Evolutionary conservation across 345 rosid species (phyloP).

Genomic region (Citrus maxima): DNA sequence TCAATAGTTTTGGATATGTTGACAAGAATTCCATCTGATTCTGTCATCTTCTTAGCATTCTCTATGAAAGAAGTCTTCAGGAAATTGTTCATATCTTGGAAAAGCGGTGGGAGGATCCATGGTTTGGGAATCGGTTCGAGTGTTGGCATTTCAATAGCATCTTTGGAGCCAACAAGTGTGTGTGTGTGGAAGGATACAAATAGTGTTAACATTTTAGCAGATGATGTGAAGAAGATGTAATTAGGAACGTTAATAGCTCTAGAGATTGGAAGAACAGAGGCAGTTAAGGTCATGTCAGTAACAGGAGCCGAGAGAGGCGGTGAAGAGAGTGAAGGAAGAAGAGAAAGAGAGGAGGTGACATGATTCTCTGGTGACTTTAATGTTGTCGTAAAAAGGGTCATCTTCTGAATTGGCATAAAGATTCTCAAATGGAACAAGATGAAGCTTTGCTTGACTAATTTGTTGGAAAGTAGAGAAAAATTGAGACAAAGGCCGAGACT

Average conservation of each 20-base stretch:
- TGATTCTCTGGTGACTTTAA: conserved; percentile 23
- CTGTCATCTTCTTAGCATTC: conserved; percentile 21
- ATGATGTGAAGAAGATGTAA: conserved; percentile 40
- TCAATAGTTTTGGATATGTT: conserved; percentile 23
- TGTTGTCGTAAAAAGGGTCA: conserved; percentile 36
- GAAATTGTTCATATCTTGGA: neutral
- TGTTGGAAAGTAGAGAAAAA: conserved; percentile 29
- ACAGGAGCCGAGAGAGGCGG: conserved; percentile 32
- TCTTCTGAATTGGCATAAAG: neutral
- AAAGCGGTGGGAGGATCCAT: conserved; percentile 25
- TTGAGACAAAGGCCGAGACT: conserved; percentile 19
- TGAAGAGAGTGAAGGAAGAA: conserved; percentile 25
- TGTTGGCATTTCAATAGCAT: conserved; percentile 13
- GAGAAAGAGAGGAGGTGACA: conserved; percentile 24
- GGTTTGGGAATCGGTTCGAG: conserved; percentile 21
- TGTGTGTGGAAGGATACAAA: conserved; percentile 26
- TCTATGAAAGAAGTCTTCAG: conserved; percentile 12
- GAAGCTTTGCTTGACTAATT: conserved; percentile 13
- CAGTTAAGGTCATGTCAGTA: conserved; percentile 36
- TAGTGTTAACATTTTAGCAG: conserved; percentile 40
- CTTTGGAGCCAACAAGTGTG: neutral
- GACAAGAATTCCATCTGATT: conserved; percentile 23
- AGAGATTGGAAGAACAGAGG: conserved; percentile 28
- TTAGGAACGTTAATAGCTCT: conserved; percentile 27
- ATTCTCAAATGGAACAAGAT: conserved; percentile 1